A percentile compares a stretch with the other conserved stretches of the same genome.
These are phyloP conservation scores for Pecoramyces ruminantium DNA, from an alignment of 192 early-diverging fungal genomes.

Conservation along the genomic window DNA sequence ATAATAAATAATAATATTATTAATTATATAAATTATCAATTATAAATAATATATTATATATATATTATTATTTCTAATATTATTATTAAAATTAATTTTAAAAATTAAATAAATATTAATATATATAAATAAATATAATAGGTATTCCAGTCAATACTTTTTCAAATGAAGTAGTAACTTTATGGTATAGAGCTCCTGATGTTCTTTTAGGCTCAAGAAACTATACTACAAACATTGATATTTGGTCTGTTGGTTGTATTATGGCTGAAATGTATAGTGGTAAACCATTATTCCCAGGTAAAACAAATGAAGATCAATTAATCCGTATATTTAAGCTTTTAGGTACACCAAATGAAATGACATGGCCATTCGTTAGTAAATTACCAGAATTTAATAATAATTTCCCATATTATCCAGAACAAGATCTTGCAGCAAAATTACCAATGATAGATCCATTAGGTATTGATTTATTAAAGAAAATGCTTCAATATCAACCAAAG, in stretches of 20 bases:
- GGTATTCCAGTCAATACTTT: constrained; percentile 62
- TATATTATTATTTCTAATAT: too few relatives aligned
- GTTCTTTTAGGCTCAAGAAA: constrained; percentile 74
- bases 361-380: constrained; percentile 42
- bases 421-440: constrained; percentile 39
- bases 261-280: constrained; percentile 86
- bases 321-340: constrained; percentile 60
- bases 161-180: constrained; percentile 94
- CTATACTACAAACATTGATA: constrained; percentile 91
- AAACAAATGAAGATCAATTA: constrained; percentile 65
- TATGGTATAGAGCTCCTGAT: constrained; percentile 67
- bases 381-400: constrained; percentile 54
- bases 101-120: too few relatives aligned
- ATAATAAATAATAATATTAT: too few relatives aligned
- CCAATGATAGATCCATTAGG: constrained; percentile 59
- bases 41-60: too few relatives aligned
- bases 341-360: constrained; percentile 59
- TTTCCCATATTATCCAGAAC: constrained; percentile 46
- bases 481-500: constrained; percentile 59
- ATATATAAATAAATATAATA: too few relatives aligned
- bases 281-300: constrained; percentile 62
- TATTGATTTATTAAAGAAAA: constrained; percentile 53
- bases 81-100: neutral
- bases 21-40: too few relatives aligned
- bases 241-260: constrained; percentile 96